Evolutionary conservation across 352 stramenopile species (phyloP).

Genomic region (Globisporangium iwayamae): DNA sequence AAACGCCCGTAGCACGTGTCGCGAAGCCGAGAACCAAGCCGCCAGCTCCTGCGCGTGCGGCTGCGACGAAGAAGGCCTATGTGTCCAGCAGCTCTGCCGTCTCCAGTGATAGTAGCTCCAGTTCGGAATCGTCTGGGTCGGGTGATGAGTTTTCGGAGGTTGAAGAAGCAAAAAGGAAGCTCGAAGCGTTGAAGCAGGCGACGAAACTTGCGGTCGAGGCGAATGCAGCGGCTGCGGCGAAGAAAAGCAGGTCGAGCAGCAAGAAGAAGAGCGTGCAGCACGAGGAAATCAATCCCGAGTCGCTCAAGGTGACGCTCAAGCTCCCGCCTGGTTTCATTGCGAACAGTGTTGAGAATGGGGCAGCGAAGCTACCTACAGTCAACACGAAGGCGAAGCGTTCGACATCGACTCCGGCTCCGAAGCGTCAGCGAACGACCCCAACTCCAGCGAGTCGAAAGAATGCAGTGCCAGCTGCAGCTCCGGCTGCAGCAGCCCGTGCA

Average conservation of each 20-base stretch:
- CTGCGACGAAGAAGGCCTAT: conserved; percentile 20
- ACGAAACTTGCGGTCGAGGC: conserved; percentile 22
- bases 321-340: conserved; percentile 49
- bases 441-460: conserved; percentile 14
- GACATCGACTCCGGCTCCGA: conserved; percentile 33
- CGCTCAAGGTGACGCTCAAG: conserved; percentile 57
- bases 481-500: conserved; percentile 14
- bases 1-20: conserved; percentile 11
- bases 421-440: conserved; percentile 26
- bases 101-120: conserved; percentile 47
- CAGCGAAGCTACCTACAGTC: background rate
- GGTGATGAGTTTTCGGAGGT: conserved; percentile 38
- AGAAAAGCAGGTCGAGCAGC: conserved; percentile 16
- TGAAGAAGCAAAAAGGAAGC: conserved; percentile 15
- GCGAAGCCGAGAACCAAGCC: conserved; percentile 21
- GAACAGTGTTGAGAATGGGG: conserved; percentile 18
- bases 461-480: conserved; percentile 5
- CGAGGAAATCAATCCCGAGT: conserved; percentile 25
- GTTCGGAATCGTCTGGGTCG: conserved; percentile 40
- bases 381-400: conserved; percentile 42
- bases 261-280: conserved; percentile 12
- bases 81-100: conserved; percentile 41
- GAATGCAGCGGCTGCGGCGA: conserved; percentile 18
- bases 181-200: conserved; percentile 18
- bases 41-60: conserved; percentile 30